Conservation (phyloP, 495 filamentous ascomycete genomes). For the Xylaria palmicola region DNA sequence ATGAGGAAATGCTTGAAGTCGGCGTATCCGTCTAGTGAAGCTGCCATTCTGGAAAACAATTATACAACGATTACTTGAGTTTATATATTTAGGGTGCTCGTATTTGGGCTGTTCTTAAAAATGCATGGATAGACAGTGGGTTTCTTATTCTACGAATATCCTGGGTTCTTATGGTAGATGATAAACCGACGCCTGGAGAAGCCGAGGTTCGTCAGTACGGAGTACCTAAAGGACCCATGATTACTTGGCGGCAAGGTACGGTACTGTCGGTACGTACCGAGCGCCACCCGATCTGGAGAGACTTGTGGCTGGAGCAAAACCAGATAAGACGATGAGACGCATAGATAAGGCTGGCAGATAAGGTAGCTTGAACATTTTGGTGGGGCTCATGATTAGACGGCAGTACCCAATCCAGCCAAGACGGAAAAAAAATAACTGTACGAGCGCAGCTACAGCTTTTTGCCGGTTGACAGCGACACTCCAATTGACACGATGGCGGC, state of each 20-base stretch:
- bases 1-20: conserved; percentile 74
- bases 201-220: not conserved
- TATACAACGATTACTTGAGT: not conserved
- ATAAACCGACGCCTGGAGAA: not conserved
- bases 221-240: not conserved
- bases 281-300: too few relatives aligned
- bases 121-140: not conserved
- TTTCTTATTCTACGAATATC: not conserved
- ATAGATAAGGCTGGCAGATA: not conserved
- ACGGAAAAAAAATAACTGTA: conserved; percentile 20
- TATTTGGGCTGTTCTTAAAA: not conserved
- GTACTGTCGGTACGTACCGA: too few relatives aligned
- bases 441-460: not conserved
- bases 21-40: conserved; percentile 32
- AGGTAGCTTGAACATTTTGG: not conserved
- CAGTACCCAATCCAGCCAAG: conserved; percentile 2
- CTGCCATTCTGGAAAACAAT: conserved; percentile 5
- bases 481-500: conserved; percentile 68
- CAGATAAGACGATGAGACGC: too few relatives aligned
- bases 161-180: too few relatives aligned
- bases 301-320: too few relatives aligned
- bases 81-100: not conserved
- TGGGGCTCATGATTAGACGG: conserved; percentile 2
- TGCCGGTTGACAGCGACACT: not conserved
- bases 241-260: too few relatives aligned